phyloP scores from a whole-genome alignment of 805 yeast species.

The Citeromyces nyonsensis region DNA sequence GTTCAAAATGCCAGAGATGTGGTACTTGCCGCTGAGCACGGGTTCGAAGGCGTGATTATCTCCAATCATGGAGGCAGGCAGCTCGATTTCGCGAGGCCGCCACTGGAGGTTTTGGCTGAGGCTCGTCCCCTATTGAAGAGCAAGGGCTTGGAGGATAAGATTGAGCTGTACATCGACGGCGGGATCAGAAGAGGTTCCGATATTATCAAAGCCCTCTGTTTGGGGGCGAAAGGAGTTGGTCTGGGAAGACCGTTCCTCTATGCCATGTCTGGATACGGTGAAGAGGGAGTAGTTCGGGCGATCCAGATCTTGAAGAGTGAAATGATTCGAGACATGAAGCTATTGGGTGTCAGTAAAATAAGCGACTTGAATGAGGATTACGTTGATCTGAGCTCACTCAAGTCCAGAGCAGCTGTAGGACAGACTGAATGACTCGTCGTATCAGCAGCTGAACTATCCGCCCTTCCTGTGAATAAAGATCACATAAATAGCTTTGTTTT shows the following conservation, averaged over 20 bases:
- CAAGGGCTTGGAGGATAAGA: constrained; percentile 20
- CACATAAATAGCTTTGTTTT: too few species aligned
- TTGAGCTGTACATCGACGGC: constrained; percentile 62
- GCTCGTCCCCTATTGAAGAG: constrained; percentile 27
- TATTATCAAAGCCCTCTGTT: constrained; percentile 56
- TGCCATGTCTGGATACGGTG: constrained; percentile 70
- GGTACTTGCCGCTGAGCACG: constrained; percentile 34
- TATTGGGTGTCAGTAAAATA: constrained; percentile 38
- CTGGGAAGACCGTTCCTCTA: constrained; percentile 66
- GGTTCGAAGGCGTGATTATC: constrained; percentile 44
- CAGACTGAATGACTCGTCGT: constrained; percentile 3
- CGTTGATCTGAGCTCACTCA: constrained; percentile 15
- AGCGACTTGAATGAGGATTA: constrained; percentile 23
- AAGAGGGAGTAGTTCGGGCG: constrained; percentile 47
- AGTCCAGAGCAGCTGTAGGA: constrained; percentile 3
- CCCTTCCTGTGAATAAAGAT: too few species aligned
- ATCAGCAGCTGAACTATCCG: neutral
- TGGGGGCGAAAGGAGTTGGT: constrained; percentile 58
- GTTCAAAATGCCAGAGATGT: constrained; percentile 52
- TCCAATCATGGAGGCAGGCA: constrained; percentile 71
- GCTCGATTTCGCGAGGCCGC: constrained; percentile 44
- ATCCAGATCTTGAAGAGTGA: constrained; percentile 42
- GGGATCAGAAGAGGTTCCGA: constrained; percentile 71
- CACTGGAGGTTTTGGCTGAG: constrained; percentile 43
- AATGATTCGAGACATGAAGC: constrained; percentile 41